These are phyloP conservation scores for Podospora bellae-mahoneyi DNA, from an alignment of 495 filamentous ascomycete species.

Conservation along the genomic window DNA sequence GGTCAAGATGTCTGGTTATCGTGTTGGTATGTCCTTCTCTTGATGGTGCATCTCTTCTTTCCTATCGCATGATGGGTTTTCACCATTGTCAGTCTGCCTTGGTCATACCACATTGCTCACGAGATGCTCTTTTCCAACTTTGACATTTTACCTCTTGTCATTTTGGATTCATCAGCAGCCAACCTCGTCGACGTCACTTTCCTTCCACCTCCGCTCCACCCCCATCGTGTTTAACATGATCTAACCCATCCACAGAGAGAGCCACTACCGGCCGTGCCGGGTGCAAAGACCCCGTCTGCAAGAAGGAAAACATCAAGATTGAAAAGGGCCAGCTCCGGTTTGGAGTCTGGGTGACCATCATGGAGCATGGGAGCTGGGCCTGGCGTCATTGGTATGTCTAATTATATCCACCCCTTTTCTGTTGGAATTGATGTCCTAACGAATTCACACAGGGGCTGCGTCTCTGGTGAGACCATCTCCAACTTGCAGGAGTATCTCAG, in stretches of 20 bases:
- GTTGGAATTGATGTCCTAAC: background rate
- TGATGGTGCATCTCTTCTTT: background rate
- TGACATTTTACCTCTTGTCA: too few relatives aligned
- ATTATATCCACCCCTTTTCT: background rate
- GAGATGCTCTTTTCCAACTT: too few relatives aligned
- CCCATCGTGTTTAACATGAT: constrained; percentile 16
- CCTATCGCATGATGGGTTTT: too few relatives aligned
- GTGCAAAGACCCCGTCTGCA: constrained; percentile 67
- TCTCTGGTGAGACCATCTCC: constrained; percentile 60
- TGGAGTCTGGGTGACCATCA: constrained; percentile 60
- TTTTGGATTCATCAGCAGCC: background rate
- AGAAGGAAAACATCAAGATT: constrained; percentile 62
- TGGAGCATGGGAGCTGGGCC: constrained; percentile 48
- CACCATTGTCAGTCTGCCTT: too few relatives aligned
- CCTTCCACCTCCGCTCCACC: background rate
- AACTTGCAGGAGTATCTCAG: constrained; percentile 51
- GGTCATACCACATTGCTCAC: too few relatives aligned
- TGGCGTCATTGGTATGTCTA: constrained; percentile 76
- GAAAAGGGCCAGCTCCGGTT: constrained; percentile 70
- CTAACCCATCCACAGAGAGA: constrained; percentile 48
- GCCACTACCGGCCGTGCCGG: constrained; percentile 59
- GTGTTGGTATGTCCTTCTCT: background rate
- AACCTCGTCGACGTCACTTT: background rate
- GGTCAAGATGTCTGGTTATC: constrained; percentile 6
- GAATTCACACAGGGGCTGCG: constrained; percentile 63